phyloP scores from a whole-genome alignment of 2,329 filamentous ascomycete species.

The Chrysosporium queenslandicum region DNA sequence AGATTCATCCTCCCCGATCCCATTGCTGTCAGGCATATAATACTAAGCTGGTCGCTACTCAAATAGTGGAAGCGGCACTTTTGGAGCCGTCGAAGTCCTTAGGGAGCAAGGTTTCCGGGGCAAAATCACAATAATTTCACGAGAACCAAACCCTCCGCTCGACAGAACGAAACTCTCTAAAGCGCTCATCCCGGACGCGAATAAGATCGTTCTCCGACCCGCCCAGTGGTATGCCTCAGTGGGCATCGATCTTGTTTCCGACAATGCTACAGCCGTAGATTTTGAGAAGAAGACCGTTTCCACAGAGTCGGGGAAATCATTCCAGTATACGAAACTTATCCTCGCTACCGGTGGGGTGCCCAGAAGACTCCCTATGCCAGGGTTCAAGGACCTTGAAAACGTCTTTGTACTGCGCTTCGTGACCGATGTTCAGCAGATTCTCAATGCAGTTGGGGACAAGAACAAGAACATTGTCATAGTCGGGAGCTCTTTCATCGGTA shows the following conservation, averaged over 20 bases:
- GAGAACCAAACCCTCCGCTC: constrained; percentile 76
- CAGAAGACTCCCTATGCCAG: constrained; percentile 63
- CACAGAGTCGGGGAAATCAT: constrained; percentile 63
- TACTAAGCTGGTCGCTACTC: not conserved
- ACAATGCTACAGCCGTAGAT: constrained; percentile 62
- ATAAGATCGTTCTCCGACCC: constrained; percentile 68
- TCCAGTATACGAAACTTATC: constrained; percentile 76
- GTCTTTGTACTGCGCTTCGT: constrained; percentile 75
- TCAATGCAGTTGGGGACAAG: constrained; percentile 63
- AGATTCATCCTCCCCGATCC: constrained; percentile 18
- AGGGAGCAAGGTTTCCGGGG: constrained; percentile 72
- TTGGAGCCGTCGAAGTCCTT: constrained; percentile 73
- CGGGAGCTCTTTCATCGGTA: constrained; percentile 92
- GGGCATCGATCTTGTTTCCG: constrained; percentile 46
- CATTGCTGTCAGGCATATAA: not conserved
- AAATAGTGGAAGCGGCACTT: constrained; percentile 64
- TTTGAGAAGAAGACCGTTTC: constrained; percentile 62
- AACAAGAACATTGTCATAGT: constrained; percentile 90
- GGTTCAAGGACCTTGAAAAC: constrained; percentile 77
- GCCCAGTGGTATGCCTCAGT: constrained; percentile 63
- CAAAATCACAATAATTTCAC: constrained; percentile 69
- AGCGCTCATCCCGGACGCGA: constrained; percentile 69
- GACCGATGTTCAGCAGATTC: constrained; percentile 67
- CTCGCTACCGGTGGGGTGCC: constrained; percentile 79
- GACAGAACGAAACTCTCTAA: constrained; percentile 95